Evolutionary conservation across 306 rosid species (phyloP).

Genomic region (Quercus engelmannii): DNA sequence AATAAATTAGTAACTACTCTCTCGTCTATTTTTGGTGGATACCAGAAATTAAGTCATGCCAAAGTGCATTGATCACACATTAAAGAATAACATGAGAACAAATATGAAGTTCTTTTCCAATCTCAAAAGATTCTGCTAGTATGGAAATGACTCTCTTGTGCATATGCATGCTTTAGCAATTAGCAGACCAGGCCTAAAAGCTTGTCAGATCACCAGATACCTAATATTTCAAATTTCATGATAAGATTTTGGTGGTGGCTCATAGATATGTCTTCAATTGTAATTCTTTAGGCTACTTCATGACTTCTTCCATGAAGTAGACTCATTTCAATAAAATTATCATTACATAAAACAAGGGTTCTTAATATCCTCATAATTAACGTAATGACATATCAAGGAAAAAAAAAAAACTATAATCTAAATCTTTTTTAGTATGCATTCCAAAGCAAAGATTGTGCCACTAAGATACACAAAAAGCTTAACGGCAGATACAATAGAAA

Average conservation of each 20-base stretch:
- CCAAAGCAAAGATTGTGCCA: not conserved
- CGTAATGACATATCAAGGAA: too few relatives aligned
- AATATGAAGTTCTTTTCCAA: not conserved
- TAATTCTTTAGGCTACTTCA: too few relatives aligned
- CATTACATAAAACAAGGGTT: not conserved
- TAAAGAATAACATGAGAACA: not conserved
- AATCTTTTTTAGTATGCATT: not conserved
- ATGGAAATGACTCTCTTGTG: not conserved
- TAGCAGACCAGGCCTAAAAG: not conserved
- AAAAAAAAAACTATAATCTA: not conserved
- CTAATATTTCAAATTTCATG: not conserved
- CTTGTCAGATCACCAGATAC: not conserved
- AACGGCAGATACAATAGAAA: not conserved
- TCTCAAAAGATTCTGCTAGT: not conserved
- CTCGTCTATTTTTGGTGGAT: not conserved
- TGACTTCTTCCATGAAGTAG: too few relatives aligned
- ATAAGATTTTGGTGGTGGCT: not conserved
- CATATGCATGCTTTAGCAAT: not conserved
- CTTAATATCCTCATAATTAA: not conserved
- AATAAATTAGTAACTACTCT: not conserved
- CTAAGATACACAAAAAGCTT: not conserved
- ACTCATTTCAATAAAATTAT: not conserved
- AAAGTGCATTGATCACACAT: not conserved
- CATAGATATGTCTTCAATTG: too few relatives aligned
- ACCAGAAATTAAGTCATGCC: not conserved